Evolutionary conservation across 2,329 filamentous ascomycete genomes (phyloP).

Genomic region (Aspergillus uvarum): DNA sequence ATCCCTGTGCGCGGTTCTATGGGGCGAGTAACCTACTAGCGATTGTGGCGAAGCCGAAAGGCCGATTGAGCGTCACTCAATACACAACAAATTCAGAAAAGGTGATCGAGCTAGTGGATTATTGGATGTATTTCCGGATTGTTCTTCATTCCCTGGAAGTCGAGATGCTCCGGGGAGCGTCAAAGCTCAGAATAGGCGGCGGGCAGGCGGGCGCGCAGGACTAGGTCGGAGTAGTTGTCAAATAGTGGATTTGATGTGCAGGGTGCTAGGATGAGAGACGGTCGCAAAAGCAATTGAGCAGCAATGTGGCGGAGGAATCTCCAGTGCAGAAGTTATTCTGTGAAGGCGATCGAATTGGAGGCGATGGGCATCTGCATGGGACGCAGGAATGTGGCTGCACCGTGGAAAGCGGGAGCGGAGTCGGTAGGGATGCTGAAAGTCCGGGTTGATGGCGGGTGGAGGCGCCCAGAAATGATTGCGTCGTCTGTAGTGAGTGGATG

Average conservation of each 20-base stretch:
- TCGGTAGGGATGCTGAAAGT: constrained; percentile 5
- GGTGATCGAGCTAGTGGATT: not conserved
- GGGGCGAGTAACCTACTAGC: not conserved
- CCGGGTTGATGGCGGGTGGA: constrained; percentile 9
- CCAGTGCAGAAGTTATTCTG: constrained; percentile 6
- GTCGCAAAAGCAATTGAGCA: constrained; percentile 6
- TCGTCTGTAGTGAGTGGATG: constrained; percentile 6
- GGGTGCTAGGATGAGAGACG: constrained; percentile 9
- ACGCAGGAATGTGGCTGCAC: constrained; percentile 23
- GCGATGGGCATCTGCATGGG: constrained; percentile 14
- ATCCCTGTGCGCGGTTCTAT: not conserved
- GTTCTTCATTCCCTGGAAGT: constrained; percentile 1
- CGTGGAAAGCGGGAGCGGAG: constrained; percentile 14
- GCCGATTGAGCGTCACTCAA: not conserved
- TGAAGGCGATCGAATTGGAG: constrained; percentile 11
- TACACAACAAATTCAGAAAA: not conserved
- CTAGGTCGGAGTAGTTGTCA: constrained; percentile 2
- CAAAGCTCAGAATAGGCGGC: not conserved
- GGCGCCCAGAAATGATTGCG: constrained; percentile 3
- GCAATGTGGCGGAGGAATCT: not conserved
- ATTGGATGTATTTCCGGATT: not conserved
- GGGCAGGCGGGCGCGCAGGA: not conserved
- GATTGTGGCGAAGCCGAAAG: not conserved
- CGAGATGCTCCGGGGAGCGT: not conserved
- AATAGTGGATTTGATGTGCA: constrained; percentile 15